phyloP scores from a whole-genome alignment of 805 yeast genomes.

The Ogataea wickerhamii region DNA sequence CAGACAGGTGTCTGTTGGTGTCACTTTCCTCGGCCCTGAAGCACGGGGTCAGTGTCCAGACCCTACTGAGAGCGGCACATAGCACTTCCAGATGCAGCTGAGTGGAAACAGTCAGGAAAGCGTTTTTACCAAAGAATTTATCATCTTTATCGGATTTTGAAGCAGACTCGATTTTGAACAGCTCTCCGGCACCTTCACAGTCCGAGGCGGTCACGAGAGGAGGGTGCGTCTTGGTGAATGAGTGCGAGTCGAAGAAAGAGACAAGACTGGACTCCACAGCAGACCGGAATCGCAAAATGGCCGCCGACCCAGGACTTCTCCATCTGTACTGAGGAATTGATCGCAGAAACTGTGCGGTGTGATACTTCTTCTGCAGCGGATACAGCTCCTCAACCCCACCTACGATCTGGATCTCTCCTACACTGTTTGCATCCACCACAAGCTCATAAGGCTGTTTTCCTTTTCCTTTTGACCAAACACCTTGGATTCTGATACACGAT shows the following conservation, averaged over 20 bases:
- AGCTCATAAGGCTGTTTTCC: slow-evolving; percentile 56
- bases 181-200: slow-evolving; percentile 97
- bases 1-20: slow-evolving; percentile 87
- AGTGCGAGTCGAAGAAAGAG: slow-evolving; percentile 48
- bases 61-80: slow-evolving; percentile 69
- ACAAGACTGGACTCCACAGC: slow-evolving; percentile 51
- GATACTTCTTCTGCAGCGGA: slow-evolving; percentile 82
- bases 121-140: slow-evolving; percentile 59
- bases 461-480: slow-evolving; percentile 40
- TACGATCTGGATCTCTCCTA: slow-evolving; percentile 38
- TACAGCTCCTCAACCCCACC: slow-evolving; percentile 64
- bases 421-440: slow-evolving; percentile 31
- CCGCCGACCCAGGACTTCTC: slow-evolving; percentile 61
- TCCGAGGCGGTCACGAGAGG: slow-evolving; percentile 87
- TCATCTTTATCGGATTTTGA: slow-evolving; percentile 20
- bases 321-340: slow-evolving; percentile 74
- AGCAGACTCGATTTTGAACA: slow-evolving; percentile 52
- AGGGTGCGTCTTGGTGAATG: slow-evolving; percentile 73
- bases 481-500: slow-evolving; percentile 27
- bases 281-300: slow-evolving; percentile 72
- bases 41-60: slow-evolving; percentile 87
- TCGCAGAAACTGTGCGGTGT: slow-evolving; percentile 63
- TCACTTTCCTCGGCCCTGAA: slow-evolving; percentile 92
- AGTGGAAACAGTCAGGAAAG: slow-evolving; percentile 84
- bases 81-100: slow-evolving; percentile 87